A percentile compares a stretch with the other conserved stretches of the same genome.
phyloP scores from a whole-genome alignment of 164 flowering plant genomes.

The Berberis thunbergii region DNA sequence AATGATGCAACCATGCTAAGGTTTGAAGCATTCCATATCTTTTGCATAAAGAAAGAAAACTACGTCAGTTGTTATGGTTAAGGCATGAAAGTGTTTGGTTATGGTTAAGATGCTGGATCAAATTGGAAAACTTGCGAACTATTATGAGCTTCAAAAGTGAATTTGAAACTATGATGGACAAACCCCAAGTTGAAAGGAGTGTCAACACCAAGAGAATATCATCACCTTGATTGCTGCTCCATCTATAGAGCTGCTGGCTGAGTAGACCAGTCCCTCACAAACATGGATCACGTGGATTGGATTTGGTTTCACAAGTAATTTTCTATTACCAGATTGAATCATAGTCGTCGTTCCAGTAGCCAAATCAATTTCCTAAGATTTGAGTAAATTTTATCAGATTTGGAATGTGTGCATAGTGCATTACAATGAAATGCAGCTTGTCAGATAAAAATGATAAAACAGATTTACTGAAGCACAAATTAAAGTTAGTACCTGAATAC shows the following conservation, averaged over 20 bases:
- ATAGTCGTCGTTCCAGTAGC: conserved; percentile 50
- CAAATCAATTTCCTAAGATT: conserved; percentile 67
- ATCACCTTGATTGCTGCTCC: conserved; percentile 70
- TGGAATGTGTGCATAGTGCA: no score
- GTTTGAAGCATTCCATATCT: conserved; percentile 60
- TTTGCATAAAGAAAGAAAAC: conserved; percentile 6
- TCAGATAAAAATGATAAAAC: not conserved
- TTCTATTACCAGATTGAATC: conserved; percentile 53
- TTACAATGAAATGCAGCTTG: no score
- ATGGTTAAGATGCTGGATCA: no score
- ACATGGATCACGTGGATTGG: conserved; percentile 51
- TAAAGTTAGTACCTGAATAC: conserved; percentile 51
- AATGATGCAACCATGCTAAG: conserved; percentile 43
- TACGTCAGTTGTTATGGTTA: conserved; percentile 5
- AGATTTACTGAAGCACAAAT: no score
- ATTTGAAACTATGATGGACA: no score
- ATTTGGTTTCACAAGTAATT: conserved; percentile 50
- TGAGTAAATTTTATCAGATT: no score
- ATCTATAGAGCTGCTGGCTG: conserved; percentile 54
- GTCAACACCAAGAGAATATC: no score
- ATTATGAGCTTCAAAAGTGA: no score
- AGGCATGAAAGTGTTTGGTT: no score
- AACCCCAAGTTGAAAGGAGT: no score
- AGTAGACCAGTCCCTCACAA: conserved; percentile 43
- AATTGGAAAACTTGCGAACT: no score